Base-by-base conservation (phyloP, 306 rosid genomes). In the Rosa persica region DNA sequence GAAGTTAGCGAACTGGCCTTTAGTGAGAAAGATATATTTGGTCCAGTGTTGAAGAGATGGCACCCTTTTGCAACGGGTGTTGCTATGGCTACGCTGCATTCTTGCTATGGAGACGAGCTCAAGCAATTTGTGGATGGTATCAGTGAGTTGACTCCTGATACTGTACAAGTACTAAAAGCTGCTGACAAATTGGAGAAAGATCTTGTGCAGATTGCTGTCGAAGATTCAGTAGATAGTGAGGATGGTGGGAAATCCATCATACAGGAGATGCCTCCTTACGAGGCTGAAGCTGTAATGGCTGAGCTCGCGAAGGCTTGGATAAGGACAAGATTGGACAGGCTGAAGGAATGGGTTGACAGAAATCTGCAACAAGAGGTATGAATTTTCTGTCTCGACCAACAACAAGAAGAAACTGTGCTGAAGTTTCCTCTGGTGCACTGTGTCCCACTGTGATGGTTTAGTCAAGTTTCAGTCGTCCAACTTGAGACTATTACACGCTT, bases 221-320 rank as follows among this genome's bases (percentile, higher is more conserved):
- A 82, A 84, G 98, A 92, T 86, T 88, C 93, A 34, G 98, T 82
- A 43, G 97, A 95, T 58, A 93, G 99, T 73, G 99, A 95, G 78
- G 99, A 95, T 85, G 99, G 99, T 22, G 99, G 99, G 30, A 95
- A 89, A 82, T 92, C 97, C 74, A 82, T 95, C 72, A 91, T 95
- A 70, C 87, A 83, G 86, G 96, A 93, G 94, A 95, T 95, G 98
- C 96, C 93, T 77, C 99, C 99, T 73, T 95, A 87, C 1, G 99
- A 95, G 84, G 93, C 99, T 69, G 99, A 95, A 83, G 82, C 90
- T 68, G 86, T 89, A 27, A 87, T 93, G 73, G 79, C 88, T 52
- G 78, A 76, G 75, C 80, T 95, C 77, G 99, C 88, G 12, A 91
- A 89, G 88, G 85, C 90, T 65, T 95, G 99, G 99, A 86, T 93